Conservation (phyloP, 1,139 yeast species). For the Meyerozyma smithsonii region DNA sequence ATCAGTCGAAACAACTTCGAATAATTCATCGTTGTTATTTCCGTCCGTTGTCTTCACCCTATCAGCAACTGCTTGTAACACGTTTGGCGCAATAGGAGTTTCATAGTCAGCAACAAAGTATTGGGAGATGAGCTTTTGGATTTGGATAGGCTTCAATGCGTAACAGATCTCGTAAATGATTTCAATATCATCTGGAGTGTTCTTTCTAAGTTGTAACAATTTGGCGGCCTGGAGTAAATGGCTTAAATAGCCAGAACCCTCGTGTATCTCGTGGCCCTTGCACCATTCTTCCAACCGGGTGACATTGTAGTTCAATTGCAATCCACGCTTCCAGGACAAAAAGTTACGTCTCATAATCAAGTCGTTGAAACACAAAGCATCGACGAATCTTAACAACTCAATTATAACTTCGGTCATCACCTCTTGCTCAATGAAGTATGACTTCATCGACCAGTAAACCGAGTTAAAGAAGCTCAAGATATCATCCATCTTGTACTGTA, state of each 20-base stretch:
- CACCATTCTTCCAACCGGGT: conserved; percentile 99
- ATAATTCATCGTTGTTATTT: conserved; percentile 58
- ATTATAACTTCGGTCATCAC: conserved; percentile 82
- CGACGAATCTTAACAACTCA: conserved; percentile 81
- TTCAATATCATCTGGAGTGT: conserved; percentile 84
- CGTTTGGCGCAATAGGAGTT: conserved; percentile 84
- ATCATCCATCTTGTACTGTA: conserved; percentile 91
- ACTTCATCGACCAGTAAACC: conserved; percentile 91
- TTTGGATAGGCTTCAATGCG: conserved; percentile 88
- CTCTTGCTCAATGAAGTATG: conserved; percentile 80
- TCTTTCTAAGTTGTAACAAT: conserved; percentile 84
- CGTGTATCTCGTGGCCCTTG: conserved; percentile 87
- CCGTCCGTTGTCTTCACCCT: conserved; percentile 66
- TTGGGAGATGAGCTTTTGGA: conserved; percentile 85
- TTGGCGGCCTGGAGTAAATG: conserved; percentile 94
- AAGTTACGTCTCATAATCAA: conserved; percentile 92
- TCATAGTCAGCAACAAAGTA: conserved; percentile 94
- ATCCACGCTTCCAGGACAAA: conserved; percentile 95
- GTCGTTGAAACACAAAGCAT: conserved; percentile 94
- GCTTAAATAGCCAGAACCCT: conserved; percentile 81
- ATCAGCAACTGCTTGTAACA: conserved; percentile 78
- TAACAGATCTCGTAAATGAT: conserved; percentile 94
- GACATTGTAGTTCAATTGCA: conserved; percentile 93
- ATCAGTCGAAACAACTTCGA: conserved; percentile 64
- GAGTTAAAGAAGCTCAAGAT: conserved; percentile 83